A percentile compares a stretch with the other conserved stretches of the same genome.
Conservation (phyloP, 805 yeast species). For the Ogataea nakhonphanomensis region DNA sequence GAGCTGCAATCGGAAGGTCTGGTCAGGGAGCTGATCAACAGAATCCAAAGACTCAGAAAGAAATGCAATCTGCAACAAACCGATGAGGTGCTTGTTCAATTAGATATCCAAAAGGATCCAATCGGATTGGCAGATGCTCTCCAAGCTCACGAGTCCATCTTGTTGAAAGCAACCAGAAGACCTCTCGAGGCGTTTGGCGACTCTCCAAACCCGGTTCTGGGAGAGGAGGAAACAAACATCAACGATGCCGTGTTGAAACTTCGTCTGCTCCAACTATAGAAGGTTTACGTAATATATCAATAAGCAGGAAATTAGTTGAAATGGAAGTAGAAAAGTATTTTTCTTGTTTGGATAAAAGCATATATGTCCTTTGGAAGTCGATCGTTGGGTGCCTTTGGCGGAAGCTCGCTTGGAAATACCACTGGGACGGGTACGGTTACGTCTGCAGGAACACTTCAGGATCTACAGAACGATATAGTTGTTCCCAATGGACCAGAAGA, state of each 20-base stretch:
- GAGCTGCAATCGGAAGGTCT: constrained; percentile 91
- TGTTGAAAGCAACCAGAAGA: constrained; percentile 73
- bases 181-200: constrained; percentile 49
- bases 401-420: constrained; percentile 9
- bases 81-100: constrained; percentile 89
- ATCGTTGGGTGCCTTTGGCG: constrained; percentile 26
- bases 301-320: not conserved
- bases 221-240: constrained; percentile 83
- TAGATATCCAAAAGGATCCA: constrained; percentile 66
- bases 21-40: constrained; percentile 94
- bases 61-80: constrained; percentile 92
- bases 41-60: constrained; percentile 96
- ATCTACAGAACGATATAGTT: constrained; percentile 64
- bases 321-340: not conserved
- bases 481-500: constrained; percentile 88
- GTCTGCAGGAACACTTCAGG: constrained; percentile 51
- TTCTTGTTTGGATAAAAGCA: not conserved
- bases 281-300: constrained; percentile 3
- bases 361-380: constrained; percentile 31
- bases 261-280: constrained; percentile 66
- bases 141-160: constrained; percentile 58
- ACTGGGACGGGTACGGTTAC: constrained; percentile 22
- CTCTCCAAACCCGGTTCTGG: constrained; percentile 52
- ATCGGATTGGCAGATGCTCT: constrained; percentile 62
- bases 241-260: constrained; percentile 77